Percentiles rank a stretch among this genome's conserved stretches.
These are phyloP conservation scores for Annulohypoxylon moriforme DNA, from an alignment of 495 filamentous ascomycete genomes.

Conservation along the genomic window DNA sequence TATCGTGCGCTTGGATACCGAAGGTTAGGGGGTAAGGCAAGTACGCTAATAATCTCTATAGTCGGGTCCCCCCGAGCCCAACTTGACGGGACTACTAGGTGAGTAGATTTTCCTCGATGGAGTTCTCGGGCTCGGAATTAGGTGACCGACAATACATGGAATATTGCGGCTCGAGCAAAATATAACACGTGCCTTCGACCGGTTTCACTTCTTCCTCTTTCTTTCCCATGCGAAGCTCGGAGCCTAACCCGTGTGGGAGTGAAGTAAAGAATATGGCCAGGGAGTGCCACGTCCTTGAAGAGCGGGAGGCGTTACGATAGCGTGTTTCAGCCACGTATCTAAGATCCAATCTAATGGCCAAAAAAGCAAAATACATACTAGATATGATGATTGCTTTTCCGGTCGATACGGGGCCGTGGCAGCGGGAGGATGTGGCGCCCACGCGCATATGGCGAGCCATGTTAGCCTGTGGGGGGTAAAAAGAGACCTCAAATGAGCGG, in stretches of 20 bases:
- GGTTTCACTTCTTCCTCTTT: slow-evolving; percentile 1
- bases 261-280: slow-evolving; percentile 24
- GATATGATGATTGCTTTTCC: slow-evolving; percentile 22
- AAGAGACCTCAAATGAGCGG: not conserved
- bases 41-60: not conserved
- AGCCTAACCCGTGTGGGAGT: slow-evolving; percentile 25
- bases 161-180: slow-evolving; percentile 26
- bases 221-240: not conserved
- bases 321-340: slow-evolving; percentile 32
- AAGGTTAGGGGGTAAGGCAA: slow-evolving; percentile 7
- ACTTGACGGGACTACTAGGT: slow-evolving; percentile 4
- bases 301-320: slow-evolving; percentile 31
- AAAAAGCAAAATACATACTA: not conserved
- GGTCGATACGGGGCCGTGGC: slow-evolving; percentile 16
- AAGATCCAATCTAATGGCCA: slow-evolving; percentile 17
- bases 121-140: not conserved
- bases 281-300: slow-evolving; percentile 3
- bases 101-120: not conserved
- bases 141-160: not conserved
- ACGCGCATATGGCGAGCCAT: slow-evolving; percentile 12
- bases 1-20: not conserved
- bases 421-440: slow-evolving; percentile 25
- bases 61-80: not conserved
- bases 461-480: slow-evolving; percentile 24
- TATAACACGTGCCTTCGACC: slow-evolving; percentile 25